A percentile compares a stretch with the other conserved stretches of the same genome.
Evolutionary conservation across 345 rosid species (phyloP).

Genomic region (Aquilaria yunnanensis): DNA sequence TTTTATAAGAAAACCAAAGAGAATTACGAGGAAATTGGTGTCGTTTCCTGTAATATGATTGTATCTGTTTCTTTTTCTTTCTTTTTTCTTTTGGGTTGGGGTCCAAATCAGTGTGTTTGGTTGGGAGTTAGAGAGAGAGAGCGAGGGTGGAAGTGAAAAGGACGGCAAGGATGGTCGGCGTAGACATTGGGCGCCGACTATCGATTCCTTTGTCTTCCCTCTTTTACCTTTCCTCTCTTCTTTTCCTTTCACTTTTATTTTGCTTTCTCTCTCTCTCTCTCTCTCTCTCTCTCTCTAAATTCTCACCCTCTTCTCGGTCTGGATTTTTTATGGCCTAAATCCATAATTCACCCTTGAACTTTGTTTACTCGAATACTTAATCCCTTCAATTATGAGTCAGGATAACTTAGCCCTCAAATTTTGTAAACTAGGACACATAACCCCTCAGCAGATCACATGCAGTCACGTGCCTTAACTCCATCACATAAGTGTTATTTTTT

Average conservation of each 20-base stretch:
- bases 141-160: constrained; percentile 15
- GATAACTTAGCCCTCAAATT: too few species aligned
- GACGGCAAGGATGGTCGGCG: constrained; percentile 46
- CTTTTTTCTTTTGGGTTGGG: too few species aligned
- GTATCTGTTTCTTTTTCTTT: too few species aligned
- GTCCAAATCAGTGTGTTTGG: too few species aligned
- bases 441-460: too few species aligned
- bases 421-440: too few species aligned
- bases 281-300: background rate
- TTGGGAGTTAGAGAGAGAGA: constrained; percentile 4
- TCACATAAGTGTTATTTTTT: too few species aligned
- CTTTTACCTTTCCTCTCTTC: constrained; percentile 1
- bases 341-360: background rate
- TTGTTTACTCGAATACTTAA: too few species aligned
- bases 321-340: background rate
- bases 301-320: background rate
- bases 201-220: constrained; percentile 34
- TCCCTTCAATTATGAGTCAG: too few species aligned
- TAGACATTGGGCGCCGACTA: constrained; percentile 50
- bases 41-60: too few species aligned
- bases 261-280: background rate
- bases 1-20: constrained; percentile 15
- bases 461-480: too few species aligned
- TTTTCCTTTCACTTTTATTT: background rate
- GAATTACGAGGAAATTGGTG: background rate